Evolutionary conservation across 2,329 filamentous ascomycete species (phyloP).

Genomic region (Clonostachys byssicola): DNA sequence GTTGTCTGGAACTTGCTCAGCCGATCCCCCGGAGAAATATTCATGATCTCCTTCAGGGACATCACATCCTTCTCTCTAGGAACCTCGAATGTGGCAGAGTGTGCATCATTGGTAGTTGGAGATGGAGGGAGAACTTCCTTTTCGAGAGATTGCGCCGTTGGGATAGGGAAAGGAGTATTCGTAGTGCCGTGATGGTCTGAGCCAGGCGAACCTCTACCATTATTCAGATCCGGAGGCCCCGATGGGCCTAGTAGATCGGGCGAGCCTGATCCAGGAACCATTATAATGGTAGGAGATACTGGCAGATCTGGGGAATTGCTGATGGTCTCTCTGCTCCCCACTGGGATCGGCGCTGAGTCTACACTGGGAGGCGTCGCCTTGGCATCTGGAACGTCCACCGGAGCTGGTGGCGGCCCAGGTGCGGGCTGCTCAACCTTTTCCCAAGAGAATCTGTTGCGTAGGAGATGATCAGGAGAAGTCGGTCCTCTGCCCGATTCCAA

Average conservation of each 20-base stretch:
- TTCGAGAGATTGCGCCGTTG: background rate
- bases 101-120: background rate
- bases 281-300: too few species aligned
- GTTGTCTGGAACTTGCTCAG: constrained; percentile 47
- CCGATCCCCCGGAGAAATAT: constrained; percentile 59
- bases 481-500: too few species aligned
- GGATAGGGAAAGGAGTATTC: too few species aligned
- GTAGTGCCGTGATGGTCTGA: too few species aligned
- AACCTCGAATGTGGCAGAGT: too few species aligned
- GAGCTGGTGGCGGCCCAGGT: constrained; percentile 3
- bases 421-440: constrained; percentile 8
- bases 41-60: constrained; percentile 74
- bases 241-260: too few species aligned
- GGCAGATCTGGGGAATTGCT: too few species aligned
- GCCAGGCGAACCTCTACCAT: too few species aligned
- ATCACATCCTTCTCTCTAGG: constrained; percentile 26
- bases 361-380: background rate
- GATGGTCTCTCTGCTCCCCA: too few species aligned
- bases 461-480: background rate
- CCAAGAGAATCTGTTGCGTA: constrained; percentile 28
- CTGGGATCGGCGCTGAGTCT: too few species aligned
- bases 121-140: background rate
- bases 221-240: too few species aligned
- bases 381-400: background rate
- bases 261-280: too few species aligned